Conservation (phyloP, 1,139 yeast species). For the Scheffersomyces stambukii region DNA sequence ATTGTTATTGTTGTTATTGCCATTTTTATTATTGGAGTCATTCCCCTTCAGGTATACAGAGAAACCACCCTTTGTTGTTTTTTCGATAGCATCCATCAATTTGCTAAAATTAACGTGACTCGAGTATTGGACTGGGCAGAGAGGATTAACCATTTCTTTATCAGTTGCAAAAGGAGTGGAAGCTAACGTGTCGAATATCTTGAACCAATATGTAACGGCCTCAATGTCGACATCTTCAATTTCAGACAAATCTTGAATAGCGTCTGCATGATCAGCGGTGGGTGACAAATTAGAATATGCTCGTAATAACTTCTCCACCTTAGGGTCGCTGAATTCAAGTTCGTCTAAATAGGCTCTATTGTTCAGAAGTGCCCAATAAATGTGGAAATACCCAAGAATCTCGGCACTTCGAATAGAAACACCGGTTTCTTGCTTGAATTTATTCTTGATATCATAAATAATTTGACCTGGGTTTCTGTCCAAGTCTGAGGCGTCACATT, state of each 20-base stretch:
- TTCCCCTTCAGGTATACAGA: no score
- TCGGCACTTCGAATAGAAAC: no score
- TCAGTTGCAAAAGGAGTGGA: slow-evolving; percentile 27
- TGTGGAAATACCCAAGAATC: slow-evolving; percentile 23
- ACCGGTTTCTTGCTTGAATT: no score
- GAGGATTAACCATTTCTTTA: slow-evolving; percentile 19
- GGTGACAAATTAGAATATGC: slow-evolving; percentile 14
- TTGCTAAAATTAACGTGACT: slow-evolving; percentile 5
- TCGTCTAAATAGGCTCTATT: slow-evolving; percentile 28
- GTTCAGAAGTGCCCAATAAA: slow-evolving; percentile 30
- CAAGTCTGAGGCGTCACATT: slow-evolving; percentile 6
- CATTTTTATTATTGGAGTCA: slow-evolving; percentile 10
- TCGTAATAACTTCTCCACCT: slow-evolving; percentile 21
- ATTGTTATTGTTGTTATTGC: slow-evolving; percentile 7
- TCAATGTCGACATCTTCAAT: slow-evolving; percentile 13
- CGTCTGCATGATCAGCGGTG: slow-evolving; percentile 9
- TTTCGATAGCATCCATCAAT: slow-evolving; percentile 1
- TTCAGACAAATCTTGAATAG: slow-evolving; percentile 11
- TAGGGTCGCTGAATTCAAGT: slow-evolving; percentile 21
- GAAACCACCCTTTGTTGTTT: slow-evolving; percentile 1
- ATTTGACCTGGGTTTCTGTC: no score
- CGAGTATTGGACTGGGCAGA: slow-evolving; percentile 30
- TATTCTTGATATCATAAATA: no score
- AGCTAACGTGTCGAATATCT: slow-evolving; percentile 25
- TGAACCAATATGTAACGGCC: slow-evolving; percentile 28